These are phyloP conservation scores for Solanum dulcamara DNA, from an alignment of 257 asterid genomes.

Conservation along the genomic window DNA sequence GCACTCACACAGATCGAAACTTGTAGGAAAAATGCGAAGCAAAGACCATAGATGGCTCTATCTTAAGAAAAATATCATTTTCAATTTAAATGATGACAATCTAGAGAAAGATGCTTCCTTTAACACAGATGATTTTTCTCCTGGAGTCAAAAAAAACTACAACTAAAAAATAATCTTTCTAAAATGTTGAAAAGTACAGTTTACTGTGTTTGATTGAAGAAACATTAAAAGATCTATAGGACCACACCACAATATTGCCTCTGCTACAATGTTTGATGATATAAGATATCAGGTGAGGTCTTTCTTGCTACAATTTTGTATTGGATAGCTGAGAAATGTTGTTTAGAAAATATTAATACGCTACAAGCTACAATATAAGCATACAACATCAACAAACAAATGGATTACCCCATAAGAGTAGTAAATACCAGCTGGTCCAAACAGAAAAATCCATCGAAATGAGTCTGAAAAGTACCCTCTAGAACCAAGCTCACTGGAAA, in stretches of 20 bases:
- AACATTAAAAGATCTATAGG: background rate
- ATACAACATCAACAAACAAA: background rate
- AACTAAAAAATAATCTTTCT: background rate
- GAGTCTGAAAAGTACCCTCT: conserved; percentile 31
- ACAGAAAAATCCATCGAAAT: conserved; percentile 47
- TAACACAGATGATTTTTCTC: background rate
- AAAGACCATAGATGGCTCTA: background rate
- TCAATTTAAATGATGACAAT: background rate
- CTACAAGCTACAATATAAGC: background rate
- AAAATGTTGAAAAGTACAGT: background rate
- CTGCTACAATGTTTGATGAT: background rate
- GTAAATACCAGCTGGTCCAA: conserved; percentile 65
- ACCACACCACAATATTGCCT: background rate
- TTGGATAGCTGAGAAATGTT: background rate
- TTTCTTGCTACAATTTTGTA: background rate
- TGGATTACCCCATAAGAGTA: background rate
- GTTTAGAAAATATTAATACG: background rate
- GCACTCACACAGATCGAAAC: background rate
- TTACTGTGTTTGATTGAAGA: background rate
- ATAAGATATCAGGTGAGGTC: background rate
- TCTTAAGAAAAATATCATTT: background rate
- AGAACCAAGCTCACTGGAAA: conserved; percentile 16
- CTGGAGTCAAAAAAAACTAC: background rate
- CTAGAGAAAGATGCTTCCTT: background rate
- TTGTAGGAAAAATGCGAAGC: background rate